Percentiles rank a stretch among this genome's conserved stretches.
These are phyloP conservation scores for Laburnicola sp. DNA, from an alignment of 2,329 filamentous ascomycete genomes.

Conservation along the genomic window DNA sequence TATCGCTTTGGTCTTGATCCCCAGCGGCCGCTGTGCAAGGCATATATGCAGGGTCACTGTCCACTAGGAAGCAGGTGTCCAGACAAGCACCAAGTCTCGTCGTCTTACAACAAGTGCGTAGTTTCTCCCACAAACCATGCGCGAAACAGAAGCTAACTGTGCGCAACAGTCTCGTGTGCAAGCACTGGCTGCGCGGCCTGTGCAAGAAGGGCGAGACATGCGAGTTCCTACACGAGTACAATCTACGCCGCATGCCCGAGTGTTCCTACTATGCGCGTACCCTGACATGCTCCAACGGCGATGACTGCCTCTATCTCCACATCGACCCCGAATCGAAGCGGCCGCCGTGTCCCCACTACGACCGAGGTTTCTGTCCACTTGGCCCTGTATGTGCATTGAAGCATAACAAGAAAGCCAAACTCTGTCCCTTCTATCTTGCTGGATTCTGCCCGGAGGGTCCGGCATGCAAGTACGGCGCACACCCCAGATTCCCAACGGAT, in stretches of 20 bases:
- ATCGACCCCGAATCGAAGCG: slow-evolving; percentile 77
- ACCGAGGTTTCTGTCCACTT: slow-evolving; percentile 90
- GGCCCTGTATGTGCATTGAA: slow-evolving; percentile 86
- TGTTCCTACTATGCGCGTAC: slow-evolving; percentile 95
- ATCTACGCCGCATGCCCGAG: slow-evolving; percentile 96
- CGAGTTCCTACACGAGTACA: slow-evolving; percentile 99
- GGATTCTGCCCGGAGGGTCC: slow-evolving; percentile 91
- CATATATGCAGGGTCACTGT: slow-evolving; percentile 84
- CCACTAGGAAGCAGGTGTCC: slow-evolving; percentile 81
- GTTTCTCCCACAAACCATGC: neutral
- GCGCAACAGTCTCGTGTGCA: slow-evolving; percentile 74
- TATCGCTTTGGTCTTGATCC: slow-evolving; percentile 83
- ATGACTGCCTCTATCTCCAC: slow-evolving; percentile 93
- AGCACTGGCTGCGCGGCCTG: slow-evolving; percentile 95
- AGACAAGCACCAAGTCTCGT: slow-evolving; percentile 71
- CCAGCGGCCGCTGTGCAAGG: slow-evolving; percentile 72
- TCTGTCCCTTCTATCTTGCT: slow-evolving; percentile 85
- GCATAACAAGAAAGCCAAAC: slow-evolving; percentile 72
- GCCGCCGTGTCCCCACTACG: slow-evolving; percentile 73
- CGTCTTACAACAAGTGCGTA: slow-evolving; percentile 66
- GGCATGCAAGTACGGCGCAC: slow-evolving; percentile 76
- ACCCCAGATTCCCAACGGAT: slow-evolving; percentile 79
- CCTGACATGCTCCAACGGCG: slow-evolving; percentile 93
- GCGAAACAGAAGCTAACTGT: neutral
- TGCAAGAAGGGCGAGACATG: slow-evolving; percentile 97